A percentile compares a stretch with the other conserved stretches of the same genome.
Evolutionary conservation across 805 yeast species (phyloP).

Genomic region (Kregervanrija fluxuum): DNA sequence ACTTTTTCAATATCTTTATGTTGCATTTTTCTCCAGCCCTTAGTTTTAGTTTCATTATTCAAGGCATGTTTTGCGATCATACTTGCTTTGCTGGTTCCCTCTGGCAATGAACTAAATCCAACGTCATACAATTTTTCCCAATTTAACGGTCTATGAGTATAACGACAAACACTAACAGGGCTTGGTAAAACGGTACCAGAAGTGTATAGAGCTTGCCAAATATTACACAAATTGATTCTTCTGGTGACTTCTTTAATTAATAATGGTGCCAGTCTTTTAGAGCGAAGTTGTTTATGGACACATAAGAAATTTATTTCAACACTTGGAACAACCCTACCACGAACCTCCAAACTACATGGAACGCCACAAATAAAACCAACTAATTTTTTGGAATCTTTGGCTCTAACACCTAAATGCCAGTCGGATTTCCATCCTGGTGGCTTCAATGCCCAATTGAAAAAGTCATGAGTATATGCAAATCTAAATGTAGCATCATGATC

Average conservation of each 20-base stretch:
- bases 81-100: slow-evolving; percentile 53
- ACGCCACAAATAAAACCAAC: slow-evolving; percentile 92
- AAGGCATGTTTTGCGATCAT: slow-evolving; percentile 59
- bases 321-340: slow-evolving; percentile 41
- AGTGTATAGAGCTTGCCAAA: slow-evolving; percentile 96
- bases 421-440: slow-evolving; percentile 89
- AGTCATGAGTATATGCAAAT: slow-evolving; percentile 77
- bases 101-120: slow-evolving; percentile 80
- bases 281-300: slow-evolving; percentile 86
- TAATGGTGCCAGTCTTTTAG: slow-evolving; percentile 92
- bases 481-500: slow-evolving; percentile 89
- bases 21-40: slow-evolving; percentile 54
- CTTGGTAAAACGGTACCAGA: slow-evolving; percentile 88
- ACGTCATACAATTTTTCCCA: slow-evolving; percentile 88
- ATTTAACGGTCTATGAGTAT: slow-evolving; percentile 88
- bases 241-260: slow-evolving; percentile 91
- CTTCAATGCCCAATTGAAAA: slow-evolving; percentile 86
- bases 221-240: slow-evolving; percentile 72
- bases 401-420: slow-evolving; percentile 94
- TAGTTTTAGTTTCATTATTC: slow-evolving; percentile 40
- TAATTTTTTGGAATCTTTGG: slow-evolving; percentile 62
- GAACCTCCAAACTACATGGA: slow-evolving; percentile 63
- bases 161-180: slow-evolving; percentile 84
- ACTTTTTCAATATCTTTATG: slow-evolving; percentile 60
- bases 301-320: slow-evolving; percentile 93